Conservation (phyloP, 2,329 filamentous ascomycete species). For the Phyllosticta paracitricarpa region DNA sequence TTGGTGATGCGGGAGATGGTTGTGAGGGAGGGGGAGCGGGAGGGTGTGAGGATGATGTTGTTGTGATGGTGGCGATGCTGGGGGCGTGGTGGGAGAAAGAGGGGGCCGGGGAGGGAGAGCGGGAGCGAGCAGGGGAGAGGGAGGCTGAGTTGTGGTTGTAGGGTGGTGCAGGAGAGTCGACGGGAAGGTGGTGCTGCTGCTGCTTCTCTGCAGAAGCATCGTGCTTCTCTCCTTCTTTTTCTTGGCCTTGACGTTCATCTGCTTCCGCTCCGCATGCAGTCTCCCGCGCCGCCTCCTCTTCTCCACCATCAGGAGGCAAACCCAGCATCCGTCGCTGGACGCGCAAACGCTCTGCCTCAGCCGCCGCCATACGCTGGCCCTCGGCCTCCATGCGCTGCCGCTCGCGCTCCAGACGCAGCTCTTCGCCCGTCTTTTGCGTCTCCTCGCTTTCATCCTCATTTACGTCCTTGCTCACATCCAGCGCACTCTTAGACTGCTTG, state of each 20-base stretch:
- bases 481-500: slow-evolving; percentile 16
- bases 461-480: slow-evolving; percentile 7
- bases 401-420: slow-evolving; percentile 19
- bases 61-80: too few species aligned
- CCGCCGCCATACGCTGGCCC: slow-evolving; percentile 1
- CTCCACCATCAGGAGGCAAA: slow-evolving; percentile 2
- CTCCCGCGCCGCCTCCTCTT: background rate
- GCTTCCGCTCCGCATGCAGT: background rate
- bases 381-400: slow-evolving; percentile 21
- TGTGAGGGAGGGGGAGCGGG: too few species aligned
- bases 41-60: too few species aligned
- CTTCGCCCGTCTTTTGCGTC: slow-evolving; percentile 12
- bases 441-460: slow-evolving; percentile 8
- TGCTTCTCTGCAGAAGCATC: background rate
- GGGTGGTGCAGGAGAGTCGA: background rate
- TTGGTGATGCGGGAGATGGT: too few species aligned
- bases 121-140: background rate
- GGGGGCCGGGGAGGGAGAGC: background rate
- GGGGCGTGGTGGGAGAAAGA: background rate
- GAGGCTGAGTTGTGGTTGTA: background rate
- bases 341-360: slow-evolving; percentile 1
- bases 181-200: background rate
- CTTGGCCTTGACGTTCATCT: background rate
- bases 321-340: slow-evolving; percentile 5
- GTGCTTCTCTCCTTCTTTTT: background rate